phyloP scores from a whole-genome alignment of 495 filamentous ascomycete species.

The Articulospora tetracladia region DNA sequence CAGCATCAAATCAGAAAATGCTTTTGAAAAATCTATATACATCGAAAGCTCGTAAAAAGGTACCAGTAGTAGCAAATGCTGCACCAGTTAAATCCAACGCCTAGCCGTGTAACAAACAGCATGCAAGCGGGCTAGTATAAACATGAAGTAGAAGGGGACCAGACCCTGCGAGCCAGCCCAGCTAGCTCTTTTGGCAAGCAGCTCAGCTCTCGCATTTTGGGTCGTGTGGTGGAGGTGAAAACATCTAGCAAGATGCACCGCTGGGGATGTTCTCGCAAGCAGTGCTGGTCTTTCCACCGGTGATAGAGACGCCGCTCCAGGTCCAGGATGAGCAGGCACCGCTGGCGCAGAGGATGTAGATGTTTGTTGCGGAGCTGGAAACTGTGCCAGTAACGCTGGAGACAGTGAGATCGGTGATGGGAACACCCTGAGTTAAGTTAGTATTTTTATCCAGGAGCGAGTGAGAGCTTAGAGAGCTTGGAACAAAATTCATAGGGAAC shows the following conservation, averaged over 20 bases:
- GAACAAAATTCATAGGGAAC: neutral
- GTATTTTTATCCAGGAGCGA: neutral
- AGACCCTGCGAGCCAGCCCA: neutral
- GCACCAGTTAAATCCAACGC: too few relatives aligned
- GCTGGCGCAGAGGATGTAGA: conserved; percentile 52
- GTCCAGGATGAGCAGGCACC: conserved; percentile 45
- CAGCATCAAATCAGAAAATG: neutral
- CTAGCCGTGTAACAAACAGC: neutral
- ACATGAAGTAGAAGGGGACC: neutral
- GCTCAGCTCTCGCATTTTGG: neutral
- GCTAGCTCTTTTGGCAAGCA: neutral
- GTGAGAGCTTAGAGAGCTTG: neutral
- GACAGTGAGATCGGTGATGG: conserved; percentile 60
- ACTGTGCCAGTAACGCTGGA: conserved; percentile 48
- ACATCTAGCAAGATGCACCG: conserved; percentile 35
- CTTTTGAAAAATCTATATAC: neutral
- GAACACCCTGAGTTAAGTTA: too few relatives aligned
- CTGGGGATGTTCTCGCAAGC: conserved; percentile 40
- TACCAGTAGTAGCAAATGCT: neutral
- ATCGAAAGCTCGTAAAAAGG: neutral
- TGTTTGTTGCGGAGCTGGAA: conserved; percentile 33
- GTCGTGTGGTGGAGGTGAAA: neutral
- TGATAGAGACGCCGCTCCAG: conserved; percentile 41
- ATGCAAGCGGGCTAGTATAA: neutral
- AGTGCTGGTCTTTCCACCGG: conserved; percentile 42